A percentile compares a stretch with the other conserved stretches of the same genome.
phyloP scores from a whole-genome alignment of 2,329 filamentous ascomycete genomes.

The Pseudogymnoascus sp. region DNA sequence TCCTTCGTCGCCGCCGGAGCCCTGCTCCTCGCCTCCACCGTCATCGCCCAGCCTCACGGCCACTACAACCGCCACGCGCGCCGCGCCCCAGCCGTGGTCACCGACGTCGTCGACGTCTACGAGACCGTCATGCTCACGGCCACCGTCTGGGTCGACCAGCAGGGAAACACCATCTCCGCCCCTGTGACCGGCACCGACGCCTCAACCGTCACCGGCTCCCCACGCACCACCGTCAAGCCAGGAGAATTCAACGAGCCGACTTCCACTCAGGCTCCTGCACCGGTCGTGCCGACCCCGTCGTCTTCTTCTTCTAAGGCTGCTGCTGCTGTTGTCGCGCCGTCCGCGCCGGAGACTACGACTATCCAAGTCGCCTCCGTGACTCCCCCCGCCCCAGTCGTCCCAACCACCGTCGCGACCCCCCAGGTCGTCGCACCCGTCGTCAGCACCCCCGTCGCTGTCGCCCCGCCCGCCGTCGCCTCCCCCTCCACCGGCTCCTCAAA shows the following conservation, averaged over 20 bases:
- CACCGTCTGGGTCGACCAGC: slow-evolving; percentile 34
- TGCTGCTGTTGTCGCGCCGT: not conserved
- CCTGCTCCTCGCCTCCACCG: slow-evolving; percentile 22
- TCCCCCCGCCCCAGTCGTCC: not conserved
- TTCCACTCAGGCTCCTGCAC: slow-evolving; percentile 10
- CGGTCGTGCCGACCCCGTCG: slow-evolving; percentile 17
- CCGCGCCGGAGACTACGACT: slow-evolving; percentile 9
- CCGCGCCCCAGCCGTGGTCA: slow-evolving; percentile 37
- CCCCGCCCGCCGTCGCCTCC: slow-evolving; percentile 13
- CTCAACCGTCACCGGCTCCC: slow-evolving; percentile 10
- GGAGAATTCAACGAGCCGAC: slow-evolving; percentile 9
- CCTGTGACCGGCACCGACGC: slow-evolving; percentile 18
- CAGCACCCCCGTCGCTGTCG: slow-evolving; percentile 11
- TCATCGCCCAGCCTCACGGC: slow-evolving; percentile 27
- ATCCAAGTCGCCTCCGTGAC: slow-evolving; percentile 10
- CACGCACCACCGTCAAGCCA: slow-evolving; percentile 4
- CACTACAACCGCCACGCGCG: slow-evolving; percentile 26
- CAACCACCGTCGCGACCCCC: not conserved
- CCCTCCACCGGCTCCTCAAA: slow-evolving; percentile 18
- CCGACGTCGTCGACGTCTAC: slow-evolving; percentile 37
- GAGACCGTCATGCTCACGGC: slow-evolving; percentile 34
- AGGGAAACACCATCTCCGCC: slow-evolving; percentile 15
- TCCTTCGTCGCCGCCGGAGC: slow-evolving; percentile 24
- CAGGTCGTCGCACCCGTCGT: not conserved
- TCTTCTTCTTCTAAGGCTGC: not conserved